Base-by-base conservation (phyloP, 148 eudicot species). In the Gaultheria prostrata region DNA sequence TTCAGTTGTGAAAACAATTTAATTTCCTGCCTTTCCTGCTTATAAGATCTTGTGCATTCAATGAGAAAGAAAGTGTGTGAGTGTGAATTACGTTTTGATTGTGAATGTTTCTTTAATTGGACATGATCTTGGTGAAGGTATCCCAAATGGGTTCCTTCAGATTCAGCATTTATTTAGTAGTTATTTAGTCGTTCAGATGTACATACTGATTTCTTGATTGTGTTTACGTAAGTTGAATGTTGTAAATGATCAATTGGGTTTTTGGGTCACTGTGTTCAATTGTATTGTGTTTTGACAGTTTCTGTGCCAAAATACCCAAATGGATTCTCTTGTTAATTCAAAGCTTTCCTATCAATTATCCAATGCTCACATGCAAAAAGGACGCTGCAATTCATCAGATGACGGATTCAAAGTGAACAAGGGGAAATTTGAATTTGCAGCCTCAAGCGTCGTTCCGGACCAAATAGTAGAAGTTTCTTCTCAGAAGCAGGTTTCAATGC, bases 251-350 rank as follows among this genome's bases (percentile, higher is more conserved):
- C 17, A 8, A 21, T 65, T 49, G 15, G 83, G 53, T 14, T 14
- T 33, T 82, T 77, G 77, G 78, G 46, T 88, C 84, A 74, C 79
- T 80, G 83, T 86, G 82, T 75, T 88, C 84, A 83, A 81, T 83
- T 88, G 89, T 83, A 54, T 87, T 79, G 71, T 87, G 78, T 71
- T 21, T 30, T 82, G 65, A 72, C 86, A 88, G 92, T 85, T 54
- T 75, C 87, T 78, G 72, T 73, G 59, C 65, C 75, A 84, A 90
- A 82, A 48, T 43, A 33, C 74, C 56, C 80, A 71, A 10, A 74
- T 77, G 46, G 80, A 56, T 76, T 81, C 86, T 12, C 45, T 50
- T 32, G 50, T 70, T 28, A 54, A 46, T 67, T 82, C 89, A 14
- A 82, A 89, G 80, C 77, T 67, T 8, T 82, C 88, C 48, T 32